These are phyloP conservation scores for Fonsecaea pedrosoi DNA, from an alignment of 2,329 filamentous ascomycete species.

Conservation along the genomic window DNA sequence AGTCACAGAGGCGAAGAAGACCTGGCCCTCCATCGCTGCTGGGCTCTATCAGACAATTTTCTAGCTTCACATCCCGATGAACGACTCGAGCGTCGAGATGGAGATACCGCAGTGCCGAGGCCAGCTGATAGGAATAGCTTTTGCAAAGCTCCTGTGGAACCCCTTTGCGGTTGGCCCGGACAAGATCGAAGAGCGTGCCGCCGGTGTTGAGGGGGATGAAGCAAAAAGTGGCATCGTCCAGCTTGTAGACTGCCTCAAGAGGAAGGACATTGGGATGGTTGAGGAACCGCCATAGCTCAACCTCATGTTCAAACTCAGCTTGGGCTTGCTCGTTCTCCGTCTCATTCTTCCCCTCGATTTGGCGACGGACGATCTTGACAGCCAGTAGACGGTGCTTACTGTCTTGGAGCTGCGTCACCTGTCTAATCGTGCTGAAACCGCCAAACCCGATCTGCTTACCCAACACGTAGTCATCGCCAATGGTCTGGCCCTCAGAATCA, in stretches of 20 bases:
- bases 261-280: conserved; percentile 68
- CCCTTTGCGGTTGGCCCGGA: conserved; percentile 63
- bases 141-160: conserved; percentile 60
- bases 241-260: conserved; percentile 69
- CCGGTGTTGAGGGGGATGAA: conserved; percentile 69
- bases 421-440: conserved; percentile 71
- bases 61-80: conserved; percentile 72
- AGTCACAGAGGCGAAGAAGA: conserved; percentile 69
- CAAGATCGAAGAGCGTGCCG: conserved; percentile 68
- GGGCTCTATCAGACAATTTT: conserved; percentile 69
- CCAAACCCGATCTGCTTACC: conserved; percentile 70
- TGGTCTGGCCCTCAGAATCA: conserved; percentile 71
- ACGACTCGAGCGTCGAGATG: conserved; percentile 72
- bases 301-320: conserved; percentile 72
- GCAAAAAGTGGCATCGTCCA: conserved; percentile 72
- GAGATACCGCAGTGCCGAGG: conserved; percentile 68
- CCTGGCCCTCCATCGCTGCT: conserved; percentile 59
- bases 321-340: conserved; percentile 69
- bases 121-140: conserved; percentile 68
- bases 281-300: conserved; percentile 70
- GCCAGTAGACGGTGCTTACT: conserved; percentile 61
- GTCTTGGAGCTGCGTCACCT: conserved; percentile 67
- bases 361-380: conserved; percentile 72
- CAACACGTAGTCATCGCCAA: conserved; percentile 71
- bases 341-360: conserved; percentile 62